phyloP scores from a whole-genome alignment of 106 monocot species.

The Ottelia alismoides region DNA sequence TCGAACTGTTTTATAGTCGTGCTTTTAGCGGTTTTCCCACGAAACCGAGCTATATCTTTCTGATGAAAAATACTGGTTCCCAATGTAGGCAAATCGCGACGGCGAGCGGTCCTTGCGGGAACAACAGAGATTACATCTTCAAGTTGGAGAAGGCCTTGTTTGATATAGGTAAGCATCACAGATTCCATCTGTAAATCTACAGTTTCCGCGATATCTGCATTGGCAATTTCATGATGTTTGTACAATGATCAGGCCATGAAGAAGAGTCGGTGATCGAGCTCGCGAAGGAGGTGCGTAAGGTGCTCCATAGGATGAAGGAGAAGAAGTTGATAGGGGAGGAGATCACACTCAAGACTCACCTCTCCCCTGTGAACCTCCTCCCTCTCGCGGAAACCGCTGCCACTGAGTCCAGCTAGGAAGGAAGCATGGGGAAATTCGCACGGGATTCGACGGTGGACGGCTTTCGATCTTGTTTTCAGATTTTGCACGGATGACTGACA shows the following conservation, averaged over 20 bases:
- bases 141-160: slow-evolving; percentile 56
- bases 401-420: slow-evolving; percentile 31
- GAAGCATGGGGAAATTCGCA: no score
- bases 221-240: no score
- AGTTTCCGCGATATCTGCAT: no score
- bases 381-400: slow-evolving; percentile 27
- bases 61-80: neutral
- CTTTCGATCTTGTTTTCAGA: no score
- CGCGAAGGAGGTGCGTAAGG: slow-evolving; percentile 70
- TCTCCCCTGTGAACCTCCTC: slow-evolving; percentile 8
- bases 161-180: slow-evolving; percentile 42
- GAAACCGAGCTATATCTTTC: neutral
- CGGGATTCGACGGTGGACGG: no score
- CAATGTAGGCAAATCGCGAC: slow-evolving; percentile 74
- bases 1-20: no score
- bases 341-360: slow-evolving; percentile 5
- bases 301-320: slow-evolving; percentile 32
- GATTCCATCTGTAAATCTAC: neutral
- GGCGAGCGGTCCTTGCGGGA: slow-evolving; percentile 62
- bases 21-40: neutral
- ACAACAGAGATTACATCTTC: slow-evolving; percentile 74
- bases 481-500: no score
- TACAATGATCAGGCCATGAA: slow-evolving; percentile 60
- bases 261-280: slow-evolving; percentile 58
- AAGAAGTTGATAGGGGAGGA: slow-evolving; percentile 13